A percentile compares a stretch with the other conserved stretches of the same genome.
Evolutionary conservation across 2,329 filamentous ascomycete genomes (phyloP).

Genomic region (Trichoderma hamatum): DNA sequence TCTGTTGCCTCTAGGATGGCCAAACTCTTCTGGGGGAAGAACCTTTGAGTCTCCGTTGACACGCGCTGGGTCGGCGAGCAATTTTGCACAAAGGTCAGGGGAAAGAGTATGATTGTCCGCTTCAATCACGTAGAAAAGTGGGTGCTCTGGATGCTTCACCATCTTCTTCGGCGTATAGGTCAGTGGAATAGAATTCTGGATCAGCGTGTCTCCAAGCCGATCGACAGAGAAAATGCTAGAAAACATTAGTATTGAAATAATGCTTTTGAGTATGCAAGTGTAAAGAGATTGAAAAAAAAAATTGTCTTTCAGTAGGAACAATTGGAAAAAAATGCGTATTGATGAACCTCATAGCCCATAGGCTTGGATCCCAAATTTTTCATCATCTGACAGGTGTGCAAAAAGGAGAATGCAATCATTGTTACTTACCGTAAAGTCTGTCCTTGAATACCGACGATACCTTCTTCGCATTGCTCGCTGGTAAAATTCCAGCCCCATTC

Average conservation of each 20-base stretch:
- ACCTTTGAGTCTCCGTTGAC: conserved; percentile 73
- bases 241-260: conserved; percentile 24
- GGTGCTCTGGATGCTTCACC: conserved; percentile 82
- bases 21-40: conserved; percentile 80
- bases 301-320: conserved; percentile 87
- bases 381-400: conserved; percentile 58
- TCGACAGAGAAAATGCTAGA: conserved; percentile 86
- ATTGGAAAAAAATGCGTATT: conserved; percentile 70
- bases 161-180: conserved; percentile 90
- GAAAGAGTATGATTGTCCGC: conserved; percentile 90
- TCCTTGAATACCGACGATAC: conserved; percentile 90
- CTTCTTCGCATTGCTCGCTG: conserved; percentile 90
- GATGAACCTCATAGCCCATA: conserved; percentile 56
- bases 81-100: conserved; percentile 71
- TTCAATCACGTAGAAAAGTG: conserved; percentile 92
- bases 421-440: conserved; percentile 76
- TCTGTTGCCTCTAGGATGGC: conserved; percentile 78
- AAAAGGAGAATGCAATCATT: conserved; percentile 37
- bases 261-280: not conserved
- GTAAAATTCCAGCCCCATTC: conserved; percentile 97
- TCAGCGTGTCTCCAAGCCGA: conserved; percentile 80
- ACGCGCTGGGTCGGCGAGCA: conserved; percentile 71
- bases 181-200: conserved; percentile 83
- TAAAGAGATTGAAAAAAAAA: conserved; percentile 28
- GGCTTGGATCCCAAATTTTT: conserved; percentile 63